phyloP scores from a whole-genome alignment of 192 early-diverging fungal species.

The Kappamyces sp. region DNA sequence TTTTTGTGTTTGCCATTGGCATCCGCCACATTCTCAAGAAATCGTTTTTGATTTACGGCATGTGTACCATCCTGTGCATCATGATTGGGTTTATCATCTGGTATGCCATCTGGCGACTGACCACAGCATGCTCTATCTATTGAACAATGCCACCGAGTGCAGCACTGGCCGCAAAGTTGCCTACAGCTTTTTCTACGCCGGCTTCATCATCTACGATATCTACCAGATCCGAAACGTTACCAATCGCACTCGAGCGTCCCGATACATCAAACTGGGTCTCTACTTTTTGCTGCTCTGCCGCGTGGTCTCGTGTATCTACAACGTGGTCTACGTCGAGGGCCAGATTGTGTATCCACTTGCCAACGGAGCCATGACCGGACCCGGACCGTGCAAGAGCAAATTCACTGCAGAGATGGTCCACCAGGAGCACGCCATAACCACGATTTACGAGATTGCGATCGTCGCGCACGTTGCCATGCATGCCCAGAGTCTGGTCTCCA shows the following conservation, averaged over 20 bases:
- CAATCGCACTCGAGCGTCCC: not conserved
- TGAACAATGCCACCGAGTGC: constrained; percentile 6
- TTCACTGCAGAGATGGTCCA: not conserved
- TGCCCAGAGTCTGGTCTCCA: constrained; percentile 4
- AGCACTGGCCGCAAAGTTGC: not conserved
- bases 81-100: too few relatives aligned
- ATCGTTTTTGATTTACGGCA: not conserved
- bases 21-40: constrained; percentile 1
- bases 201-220: constrained; percentile 2
- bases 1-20: not conserved
- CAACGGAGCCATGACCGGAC: not conserved
- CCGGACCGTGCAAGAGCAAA: constrained; percentile 11
- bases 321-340: constrained; percentile 2
- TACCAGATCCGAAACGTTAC: not conserved
- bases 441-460: not conserved
- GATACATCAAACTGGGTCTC: not conserved
- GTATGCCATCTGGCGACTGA: not conserved
- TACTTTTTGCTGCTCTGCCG: not conserved
- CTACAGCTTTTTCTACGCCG: not conserved
- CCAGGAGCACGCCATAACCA: constrained; percentile 8
- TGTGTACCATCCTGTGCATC: too few relatives aligned
- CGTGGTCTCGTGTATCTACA: not conserved
- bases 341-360: not conserved
- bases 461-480: not conserved
- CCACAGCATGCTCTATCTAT: constrained; percentile 1